Conservation (phyloP, 176 grass and related monocot genomes). For the Carex kokanica region DNA sequence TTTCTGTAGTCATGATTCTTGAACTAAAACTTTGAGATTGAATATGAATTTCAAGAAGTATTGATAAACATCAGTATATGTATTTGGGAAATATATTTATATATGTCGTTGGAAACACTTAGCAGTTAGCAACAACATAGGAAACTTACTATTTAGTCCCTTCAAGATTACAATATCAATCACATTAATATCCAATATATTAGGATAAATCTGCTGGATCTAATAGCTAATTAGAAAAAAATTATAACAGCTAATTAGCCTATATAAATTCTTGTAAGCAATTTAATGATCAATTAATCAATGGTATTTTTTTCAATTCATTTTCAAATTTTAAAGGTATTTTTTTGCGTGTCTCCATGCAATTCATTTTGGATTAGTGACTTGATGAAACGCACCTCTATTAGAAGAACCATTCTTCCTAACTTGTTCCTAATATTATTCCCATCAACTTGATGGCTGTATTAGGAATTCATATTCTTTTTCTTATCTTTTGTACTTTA, state of each 20-base stretch:
- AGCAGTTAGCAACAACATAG: no score
- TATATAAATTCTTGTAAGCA: no score
- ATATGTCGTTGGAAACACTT: no score
- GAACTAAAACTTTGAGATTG: background rate
- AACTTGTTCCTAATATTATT: slow-evolving; percentile 13
- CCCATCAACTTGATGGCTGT: background rate
- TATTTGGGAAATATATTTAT: no score
- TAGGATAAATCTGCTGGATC: no score
- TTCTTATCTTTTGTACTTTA: background rate
- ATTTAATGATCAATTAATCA: no score
- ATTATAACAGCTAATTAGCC: no score
- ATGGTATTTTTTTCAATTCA: no score
- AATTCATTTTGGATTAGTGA: background rate
- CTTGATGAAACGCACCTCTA: background rate
- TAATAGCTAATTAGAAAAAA: no score
- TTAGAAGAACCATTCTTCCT: slow-evolving; percentile 9
- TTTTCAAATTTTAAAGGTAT: background rate
- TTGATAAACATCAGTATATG: background rate
- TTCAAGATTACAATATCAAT: no score
- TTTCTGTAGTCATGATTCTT: background rate
- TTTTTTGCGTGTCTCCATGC: background rate
- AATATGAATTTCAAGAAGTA: background rate
- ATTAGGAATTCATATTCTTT: slow-evolving; percentile 4
- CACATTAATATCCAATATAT: no score
- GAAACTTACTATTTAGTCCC: no score